These are phyloP conservation scores for Delphinella strobiligena DNA, from an alignment of 2,329 filamentous ascomycete genomes.

Conservation along the genomic window DNA sequence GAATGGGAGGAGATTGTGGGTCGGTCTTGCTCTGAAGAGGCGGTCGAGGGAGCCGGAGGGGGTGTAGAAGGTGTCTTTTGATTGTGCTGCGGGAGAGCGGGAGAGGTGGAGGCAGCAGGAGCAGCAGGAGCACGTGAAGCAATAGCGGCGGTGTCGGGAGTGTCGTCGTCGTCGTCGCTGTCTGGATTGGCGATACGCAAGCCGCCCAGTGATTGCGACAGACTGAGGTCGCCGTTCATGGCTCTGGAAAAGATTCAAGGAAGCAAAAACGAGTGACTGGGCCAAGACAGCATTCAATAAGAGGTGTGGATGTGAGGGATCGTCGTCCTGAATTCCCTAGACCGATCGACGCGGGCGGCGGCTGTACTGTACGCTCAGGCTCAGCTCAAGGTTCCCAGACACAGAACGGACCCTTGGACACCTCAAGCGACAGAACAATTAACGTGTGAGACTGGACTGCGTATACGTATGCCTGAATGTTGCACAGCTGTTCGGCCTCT, in stretches of 20 bases:
- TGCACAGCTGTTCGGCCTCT: too few species aligned
- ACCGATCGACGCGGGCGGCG: too few species aligned
- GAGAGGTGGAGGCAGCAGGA: constrained; percentile 12
- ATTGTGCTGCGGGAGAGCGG: not conserved
- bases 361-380: too few species aligned
- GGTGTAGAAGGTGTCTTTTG: constrained; percentile 14
- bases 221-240: constrained; percentile 88
- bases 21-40: constrained; percentile 4
- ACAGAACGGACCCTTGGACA: too few species aligned
- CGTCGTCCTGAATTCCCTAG: not conserved
- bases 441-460: too few species aligned
- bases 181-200: constrained; percentile 96
- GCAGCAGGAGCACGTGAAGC: constrained; percentile 17
- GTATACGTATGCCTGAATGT: too few species aligned
- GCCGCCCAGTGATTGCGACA: constrained; percentile 84
- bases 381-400: too few species aligned
- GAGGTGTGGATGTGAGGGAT: not conserved
- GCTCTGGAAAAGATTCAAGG: constrained; percentile 15
- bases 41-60: not conserved
- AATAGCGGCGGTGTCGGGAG: constrained; percentile 9
- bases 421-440: too few species aligned
- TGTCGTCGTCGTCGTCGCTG: constrained; percentile 40
- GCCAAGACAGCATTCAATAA: constrained; percentile 8
- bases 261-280: constrained; percentile 8
- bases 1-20: constrained; percentile 19